These are phyloP conservation scores for Nymphaea thermarum DNA, from an alignment of 164 flowering plant genomes.

Conservation along the genomic window DNA sequence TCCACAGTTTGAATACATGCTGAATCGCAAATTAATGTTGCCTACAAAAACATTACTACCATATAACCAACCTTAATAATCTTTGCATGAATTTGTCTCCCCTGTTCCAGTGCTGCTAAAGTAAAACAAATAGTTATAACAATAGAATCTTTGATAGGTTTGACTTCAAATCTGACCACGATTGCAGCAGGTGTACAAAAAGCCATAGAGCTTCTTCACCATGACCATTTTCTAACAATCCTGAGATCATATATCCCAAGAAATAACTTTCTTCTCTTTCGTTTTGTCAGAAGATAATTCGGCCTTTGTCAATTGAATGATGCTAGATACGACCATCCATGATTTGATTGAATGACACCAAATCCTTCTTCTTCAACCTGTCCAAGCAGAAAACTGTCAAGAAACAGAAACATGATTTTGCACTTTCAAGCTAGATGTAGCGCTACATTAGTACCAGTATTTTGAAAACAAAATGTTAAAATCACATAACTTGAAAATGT, in stretches of 20 bases:
- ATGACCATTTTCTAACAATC: conserved; percentile 16
- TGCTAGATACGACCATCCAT: conserved; percentile 12
- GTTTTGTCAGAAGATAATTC: conserved; percentile 8
- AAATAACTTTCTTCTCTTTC: conserved; percentile 17
- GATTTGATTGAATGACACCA: conserved; percentile 20
- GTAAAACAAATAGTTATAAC: conserved; percentile 5
- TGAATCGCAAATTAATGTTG: conserved; percentile 1
- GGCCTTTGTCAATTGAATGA: conserved; percentile 15
- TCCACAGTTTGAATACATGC: conserved; percentile 5
- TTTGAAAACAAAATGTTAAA: no score
- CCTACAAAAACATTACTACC: conserved; percentile 5
- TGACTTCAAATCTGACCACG: conserved; percentile 4
- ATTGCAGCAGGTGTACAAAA: conserved; percentile 8
- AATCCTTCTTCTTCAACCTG: conserved; percentile 11
- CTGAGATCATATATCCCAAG: conserved; percentile 22
- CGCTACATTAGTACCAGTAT: no score
- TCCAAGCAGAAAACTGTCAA: no score
- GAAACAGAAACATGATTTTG: no score
- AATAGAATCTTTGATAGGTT: conserved; percentile 4
- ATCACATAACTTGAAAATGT: no score
- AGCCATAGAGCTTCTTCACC: conserved; percentile 12
- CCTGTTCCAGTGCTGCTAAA: conserved; percentile 2
- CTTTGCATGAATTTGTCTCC: conserved; percentile 1
- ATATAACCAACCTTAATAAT: conserved; percentile 2
- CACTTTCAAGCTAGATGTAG: no score